Evolutionary conservation across 306 rosid genomes (phyloP).

Genomic region (Oemleria cerasiformis): DNA sequence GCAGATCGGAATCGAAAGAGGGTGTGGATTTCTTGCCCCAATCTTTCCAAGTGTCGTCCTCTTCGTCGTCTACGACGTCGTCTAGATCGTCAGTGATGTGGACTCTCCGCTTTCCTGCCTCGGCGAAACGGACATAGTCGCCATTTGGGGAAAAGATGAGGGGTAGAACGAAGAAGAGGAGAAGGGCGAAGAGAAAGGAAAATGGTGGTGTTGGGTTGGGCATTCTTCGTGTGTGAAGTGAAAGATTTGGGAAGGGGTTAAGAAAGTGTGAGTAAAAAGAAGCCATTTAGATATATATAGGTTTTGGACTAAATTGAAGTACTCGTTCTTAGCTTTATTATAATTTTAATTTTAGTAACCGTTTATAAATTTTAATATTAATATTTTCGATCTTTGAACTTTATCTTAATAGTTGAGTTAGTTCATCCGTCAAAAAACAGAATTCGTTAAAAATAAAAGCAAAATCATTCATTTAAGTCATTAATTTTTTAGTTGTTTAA

Average conservation of each 20-base stretch:
- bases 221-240: slow-evolving; percentile 33
- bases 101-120: slow-evolving; percentile 52
- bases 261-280: no score
- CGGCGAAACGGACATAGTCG: slow-evolving; percentile 32
- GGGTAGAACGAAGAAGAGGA: slow-evolving; percentile 29
- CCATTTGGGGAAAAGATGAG: slow-evolving; percentile 19
- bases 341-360: no score
- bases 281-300: background rate
- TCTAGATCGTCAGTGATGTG: slow-evolving; percentile 86
- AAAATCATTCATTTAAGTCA: no score
- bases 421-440: no score
- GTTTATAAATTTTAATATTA: no score
- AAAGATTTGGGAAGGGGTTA: background rate
- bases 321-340: no score
- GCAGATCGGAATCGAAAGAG: slow-evolving; percentile 28
- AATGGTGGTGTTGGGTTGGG: slow-evolving; percentile 4
- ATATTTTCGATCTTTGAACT: no score
- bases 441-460: no score
- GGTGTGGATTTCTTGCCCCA: slow-evolving; percentile 77
- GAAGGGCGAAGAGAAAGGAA: slow-evolving; percentile 13
- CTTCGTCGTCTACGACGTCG: slow-evolving; percentile 82
- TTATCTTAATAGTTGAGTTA: no score
- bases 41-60: slow-evolving; percentile 78
- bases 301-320: no score
- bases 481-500: no score